Evolutionary conservation across 352 stramenopile species (phyloP).

Genomic region (Pythium coloratum): DNA sequence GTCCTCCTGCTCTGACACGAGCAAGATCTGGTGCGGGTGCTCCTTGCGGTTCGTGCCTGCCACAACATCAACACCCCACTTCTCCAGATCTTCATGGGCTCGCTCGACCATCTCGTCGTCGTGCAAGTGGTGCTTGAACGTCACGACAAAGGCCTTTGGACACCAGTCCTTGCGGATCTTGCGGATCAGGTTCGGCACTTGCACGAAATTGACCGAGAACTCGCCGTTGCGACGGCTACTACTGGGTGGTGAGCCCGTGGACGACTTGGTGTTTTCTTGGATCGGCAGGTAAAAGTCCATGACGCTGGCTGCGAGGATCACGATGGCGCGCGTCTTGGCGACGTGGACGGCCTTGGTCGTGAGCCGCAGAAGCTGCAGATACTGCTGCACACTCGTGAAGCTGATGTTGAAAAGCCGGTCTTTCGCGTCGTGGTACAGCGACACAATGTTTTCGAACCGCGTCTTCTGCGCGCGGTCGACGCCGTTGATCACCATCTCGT

Average conservation of each 20-base stretch:
- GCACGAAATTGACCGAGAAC: constrained; percentile 82
- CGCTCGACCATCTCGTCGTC: constrained; percentile 70
- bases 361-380: constrained; percentile 68
- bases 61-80: constrained; percentile 81
- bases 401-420: constrained; percentile 69
- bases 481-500: constrained; percentile 64
- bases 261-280: constrained; percentile 25
- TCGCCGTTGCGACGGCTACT: constrained; percentile 36
- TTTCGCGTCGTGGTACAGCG: constrained; percentile 62
- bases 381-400: constrained; percentile 84
- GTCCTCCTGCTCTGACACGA: constrained; percentile 83
- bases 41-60: constrained; percentile 53
- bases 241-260: constrained; percentile 9
- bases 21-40: constrained; percentile 62
- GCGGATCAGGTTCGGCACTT: constrained; percentile 74
- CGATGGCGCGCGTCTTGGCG: constrained; percentile 62
- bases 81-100: constrained; percentile 70
- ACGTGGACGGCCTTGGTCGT: constrained; percentile 54
- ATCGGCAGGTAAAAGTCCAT: constrained; percentile 80
- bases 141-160: constrained; percentile 77
- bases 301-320: constrained; percentile 74
- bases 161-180: constrained; percentile 84
- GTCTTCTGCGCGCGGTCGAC: constrained; percentile 61
- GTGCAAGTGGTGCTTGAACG: constrained; percentile 74
- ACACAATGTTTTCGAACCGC: constrained; percentile 66